A percentile compares a stretch with the other conserved stretches of the same genome.
Evolutionary conservation across 2,329 filamentous ascomycete species (phyloP).

Genomic region (Pyricularia pennisetigena): DNA sequence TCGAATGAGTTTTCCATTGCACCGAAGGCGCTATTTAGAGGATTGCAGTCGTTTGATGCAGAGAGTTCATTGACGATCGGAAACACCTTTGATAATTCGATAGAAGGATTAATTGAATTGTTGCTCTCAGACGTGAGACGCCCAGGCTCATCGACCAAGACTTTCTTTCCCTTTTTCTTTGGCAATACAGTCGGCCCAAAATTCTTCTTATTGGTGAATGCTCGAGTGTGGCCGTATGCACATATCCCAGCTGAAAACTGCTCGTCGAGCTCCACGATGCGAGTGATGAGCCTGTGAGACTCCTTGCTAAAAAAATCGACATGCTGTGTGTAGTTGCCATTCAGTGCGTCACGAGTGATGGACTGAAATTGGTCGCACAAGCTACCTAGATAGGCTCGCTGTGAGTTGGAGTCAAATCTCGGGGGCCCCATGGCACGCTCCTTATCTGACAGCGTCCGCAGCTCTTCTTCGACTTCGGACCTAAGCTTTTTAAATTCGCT

Average conservation of each 20-base stretch:
- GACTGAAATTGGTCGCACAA: slow-evolving; percentile 18
- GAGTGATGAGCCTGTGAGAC: slow-evolving; percentile 25
- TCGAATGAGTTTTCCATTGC: not conserved
- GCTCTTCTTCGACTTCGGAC: slow-evolving; percentile 15
- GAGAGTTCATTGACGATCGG: not conserved
- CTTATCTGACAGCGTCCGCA: slow-evolving; percentile 7
- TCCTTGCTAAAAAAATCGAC: slow-evolving; percentile 17
- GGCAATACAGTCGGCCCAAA: not conserved
- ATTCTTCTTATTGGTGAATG: slow-evolving; percentile 17
- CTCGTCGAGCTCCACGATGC: slow-evolving; percentile 26
- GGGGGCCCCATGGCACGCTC: slow-evolving; percentile 22
- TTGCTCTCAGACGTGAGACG: not conserved
- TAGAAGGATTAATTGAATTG: not conserved
- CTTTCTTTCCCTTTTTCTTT: not conserved
- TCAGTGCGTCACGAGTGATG: slow-evolving; percentile 19
- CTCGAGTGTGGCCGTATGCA: slow-evolving; percentile 21
- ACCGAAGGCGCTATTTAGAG: not conserved
- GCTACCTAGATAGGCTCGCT: slow-evolving; percentile 22
- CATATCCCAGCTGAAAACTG: slow-evolving; percentile 20
- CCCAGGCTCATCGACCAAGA: not conserved
- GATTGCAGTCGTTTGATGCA: not conserved
- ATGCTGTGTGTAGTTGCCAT: slow-evolving; percentile 24
- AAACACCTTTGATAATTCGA: not conserved
- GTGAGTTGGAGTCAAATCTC: slow-evolving; percentile 16
- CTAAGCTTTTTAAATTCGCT: slow-evolving; percentile 25